Conservation (phyloP, 139 green algal genomes). For the Marvania coccoides region DNA sequence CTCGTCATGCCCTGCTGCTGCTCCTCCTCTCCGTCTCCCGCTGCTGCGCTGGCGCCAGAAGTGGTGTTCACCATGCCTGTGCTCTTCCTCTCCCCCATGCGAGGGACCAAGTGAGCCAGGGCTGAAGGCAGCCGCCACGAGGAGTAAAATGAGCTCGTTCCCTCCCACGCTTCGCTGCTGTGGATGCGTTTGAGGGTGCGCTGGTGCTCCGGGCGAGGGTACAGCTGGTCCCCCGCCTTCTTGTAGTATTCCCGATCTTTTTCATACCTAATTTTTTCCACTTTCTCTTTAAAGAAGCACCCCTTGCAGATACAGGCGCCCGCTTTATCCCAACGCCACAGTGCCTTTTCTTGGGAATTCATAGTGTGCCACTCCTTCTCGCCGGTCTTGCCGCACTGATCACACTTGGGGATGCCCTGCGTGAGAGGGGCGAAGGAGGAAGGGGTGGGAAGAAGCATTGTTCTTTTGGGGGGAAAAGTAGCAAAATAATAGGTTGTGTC, state of each 20-base stretch:
- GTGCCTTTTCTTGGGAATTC: not conserved
- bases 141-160: slow-evolving; percentile 7
- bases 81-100: not conserved
- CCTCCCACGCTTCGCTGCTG: slow-evolving; percentile 18
- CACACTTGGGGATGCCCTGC: slow-evolving; percentile 7
- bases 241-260: slow-evolving; percentile 10
- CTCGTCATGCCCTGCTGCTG: not conserved
- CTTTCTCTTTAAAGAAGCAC: not conserved
- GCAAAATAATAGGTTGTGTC: not conserved
- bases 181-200: slow-evolving; percentile 1
- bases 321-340: not conserved
- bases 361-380: slow-evolving; percentile 5
- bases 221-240: slow-evolving; percentile 9
- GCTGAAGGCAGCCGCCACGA: not conserved
- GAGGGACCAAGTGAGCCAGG: not conserved
- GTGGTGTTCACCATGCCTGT: too few relatives aligned
- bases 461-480: not conserved
- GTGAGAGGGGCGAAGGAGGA: too few relatives aligned
- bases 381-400: not conserved
- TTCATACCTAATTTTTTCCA: slow-evolving; percentile 7
- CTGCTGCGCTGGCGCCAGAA: too few relatives aligned
- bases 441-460: not conserved
- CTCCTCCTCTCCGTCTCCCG: not conserved
- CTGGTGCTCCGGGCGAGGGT: not conserved
- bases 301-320: not conserved